phyloP scores from a whole-genome alignment of 2,329 filamentous ascomycete genomes.

The Aspergillus persii region DNA sequence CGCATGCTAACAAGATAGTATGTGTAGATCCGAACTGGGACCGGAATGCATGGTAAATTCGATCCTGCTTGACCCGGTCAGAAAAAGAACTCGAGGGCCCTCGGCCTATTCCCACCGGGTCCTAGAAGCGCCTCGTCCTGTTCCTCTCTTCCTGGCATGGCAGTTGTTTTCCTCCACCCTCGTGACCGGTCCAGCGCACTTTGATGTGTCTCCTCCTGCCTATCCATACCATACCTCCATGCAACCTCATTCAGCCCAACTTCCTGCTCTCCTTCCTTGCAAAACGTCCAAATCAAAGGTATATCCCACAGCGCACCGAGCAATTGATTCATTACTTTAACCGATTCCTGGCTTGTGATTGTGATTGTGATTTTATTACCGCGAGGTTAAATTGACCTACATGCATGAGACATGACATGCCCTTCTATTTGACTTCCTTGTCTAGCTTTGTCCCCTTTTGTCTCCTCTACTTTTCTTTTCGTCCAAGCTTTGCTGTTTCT shows the following conservation, averaged over 20 bases:
- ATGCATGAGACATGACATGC: background rate
- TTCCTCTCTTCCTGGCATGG: background rate
- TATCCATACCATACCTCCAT: too few relatives aligned
- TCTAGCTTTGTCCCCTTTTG: background rate
- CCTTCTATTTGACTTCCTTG: background rate
- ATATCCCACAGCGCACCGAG: background rate
- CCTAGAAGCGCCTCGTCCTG: too few relatives aligned
- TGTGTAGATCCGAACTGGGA: constrained; percentile 66
- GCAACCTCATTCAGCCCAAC: too few relatives aligned
- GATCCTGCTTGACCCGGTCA: background rate
- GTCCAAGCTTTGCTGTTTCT: background rate
- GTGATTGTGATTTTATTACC: background rate
- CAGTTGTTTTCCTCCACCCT: background rate
- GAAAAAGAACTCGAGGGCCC: background rate
- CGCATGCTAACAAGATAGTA: constrained; percentile 6
- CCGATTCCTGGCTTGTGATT: background rate
- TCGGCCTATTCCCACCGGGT: background rate
- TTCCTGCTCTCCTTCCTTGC: background rate
- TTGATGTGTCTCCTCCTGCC: too few relatives aligned
- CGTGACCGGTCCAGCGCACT: background rate
- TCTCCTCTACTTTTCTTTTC: too few relatives aligned
- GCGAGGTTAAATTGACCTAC: background rate
- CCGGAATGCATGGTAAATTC: constrained; percentile 72
- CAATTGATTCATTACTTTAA: background rate
- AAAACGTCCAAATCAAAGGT: too few relatives aligned